phyloP scores from a whole-genome alignment of 139 green algal species.

The Haematococcus lacustris region DNA sequence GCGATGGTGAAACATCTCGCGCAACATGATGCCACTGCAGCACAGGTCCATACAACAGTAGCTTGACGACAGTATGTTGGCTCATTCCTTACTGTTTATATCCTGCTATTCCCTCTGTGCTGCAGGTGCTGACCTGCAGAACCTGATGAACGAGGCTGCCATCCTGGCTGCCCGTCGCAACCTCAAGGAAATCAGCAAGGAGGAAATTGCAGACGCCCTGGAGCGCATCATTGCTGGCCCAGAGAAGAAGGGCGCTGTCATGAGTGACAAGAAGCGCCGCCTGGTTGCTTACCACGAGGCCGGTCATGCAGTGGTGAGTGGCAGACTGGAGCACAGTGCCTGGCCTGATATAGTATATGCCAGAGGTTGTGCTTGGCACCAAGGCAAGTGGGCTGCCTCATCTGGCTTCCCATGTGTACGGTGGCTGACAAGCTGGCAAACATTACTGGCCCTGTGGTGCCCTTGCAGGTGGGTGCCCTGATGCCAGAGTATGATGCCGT shows the following conservation, averaged over 20 bases:
- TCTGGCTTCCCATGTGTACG: too few species aligned
- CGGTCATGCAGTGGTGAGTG: conserved; percentile 54
- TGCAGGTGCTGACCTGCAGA: conserved; percentile 92
- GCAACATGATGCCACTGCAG: too few species aligned
- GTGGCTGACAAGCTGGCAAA: too few species aligned
- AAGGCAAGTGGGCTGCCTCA: too few species aligned
- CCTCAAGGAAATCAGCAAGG: conserved; percentile 97
- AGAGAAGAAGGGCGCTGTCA: conserved; percentile 96
- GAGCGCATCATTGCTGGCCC: conserved; percentile 97
- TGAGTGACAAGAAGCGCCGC: conserved; percentile 91
- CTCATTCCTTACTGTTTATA: too few species aligned
- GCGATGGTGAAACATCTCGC: too few species aligned
- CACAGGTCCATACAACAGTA: too few species aligned
- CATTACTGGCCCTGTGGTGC: conserved; percentile 67
- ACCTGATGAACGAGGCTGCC: conserved; percentile 99
- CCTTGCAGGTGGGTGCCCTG: conserved; percentile 90
- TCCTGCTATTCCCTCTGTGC: background rate
- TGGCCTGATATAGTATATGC: too few species aligned
- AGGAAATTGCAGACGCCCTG: conserved; percentile 97
- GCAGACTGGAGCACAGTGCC: too few species aligned
- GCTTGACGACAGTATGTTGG: too few species aligned
- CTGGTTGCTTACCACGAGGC: conserved; percentile 98
- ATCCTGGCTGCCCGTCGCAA: conserved; percentile 92
- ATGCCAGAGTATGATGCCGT: conserved; percentile 99
- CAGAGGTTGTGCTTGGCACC: background rate